Conservation (phyloP, 768 basidiomycete genomes). For the Suillus tomentosus region DNA sequence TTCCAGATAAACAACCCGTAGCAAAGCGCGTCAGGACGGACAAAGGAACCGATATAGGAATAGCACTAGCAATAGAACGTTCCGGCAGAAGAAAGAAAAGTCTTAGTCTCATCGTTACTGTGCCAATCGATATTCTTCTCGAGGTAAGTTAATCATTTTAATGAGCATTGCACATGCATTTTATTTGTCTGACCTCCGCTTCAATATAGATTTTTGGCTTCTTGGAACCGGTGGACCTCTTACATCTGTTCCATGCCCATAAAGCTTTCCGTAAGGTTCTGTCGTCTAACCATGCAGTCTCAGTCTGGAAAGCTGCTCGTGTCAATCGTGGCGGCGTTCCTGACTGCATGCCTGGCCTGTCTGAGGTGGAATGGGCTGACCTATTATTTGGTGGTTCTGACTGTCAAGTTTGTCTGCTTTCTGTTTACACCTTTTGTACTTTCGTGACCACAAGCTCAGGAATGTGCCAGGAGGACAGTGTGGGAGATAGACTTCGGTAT, state of each 20-base stretch:
- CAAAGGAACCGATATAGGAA: not conserved
- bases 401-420: slow-evolving; percentile 20
- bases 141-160: slow-evolving; percentile 28
- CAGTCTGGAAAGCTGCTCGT: slow-evolving; percentile 28
- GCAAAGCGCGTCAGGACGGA: not conserved
- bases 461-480: slow-evolving; percentile 16
- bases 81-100: slow-evolving; percentile 8
- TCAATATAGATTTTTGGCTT: slow-evolving; percentile 27
- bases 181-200: not conserved
- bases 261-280: slow-evolving; percentile 30
- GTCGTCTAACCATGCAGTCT: slow-evolving; percentile 17
- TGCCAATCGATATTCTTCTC: slow-evolving; percentile 31
- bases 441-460: slow-evolving; percentile 11
- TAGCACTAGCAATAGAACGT: not conserved
- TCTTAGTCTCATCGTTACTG: slow-evolving; percentile 14
- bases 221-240: slow-evolving; percentile 34
- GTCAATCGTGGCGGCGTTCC: slow-evolving; percentile 19
- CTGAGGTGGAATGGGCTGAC: slow-evolving; percentile 29
- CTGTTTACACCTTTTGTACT: not conserved
- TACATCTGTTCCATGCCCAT: slow-evolving; percentile 29
- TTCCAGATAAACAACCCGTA: slow-evolving; percentile 1
- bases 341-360: slow-evolving; percentile 24
- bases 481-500: slow-evolving; percentile 22
- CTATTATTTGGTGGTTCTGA: slow-evolving; percentile 24
- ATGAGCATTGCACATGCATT: not conserved